Conservation (phyloP, 345 rosid genomes). For the Syzygium aqueum region DNA sequence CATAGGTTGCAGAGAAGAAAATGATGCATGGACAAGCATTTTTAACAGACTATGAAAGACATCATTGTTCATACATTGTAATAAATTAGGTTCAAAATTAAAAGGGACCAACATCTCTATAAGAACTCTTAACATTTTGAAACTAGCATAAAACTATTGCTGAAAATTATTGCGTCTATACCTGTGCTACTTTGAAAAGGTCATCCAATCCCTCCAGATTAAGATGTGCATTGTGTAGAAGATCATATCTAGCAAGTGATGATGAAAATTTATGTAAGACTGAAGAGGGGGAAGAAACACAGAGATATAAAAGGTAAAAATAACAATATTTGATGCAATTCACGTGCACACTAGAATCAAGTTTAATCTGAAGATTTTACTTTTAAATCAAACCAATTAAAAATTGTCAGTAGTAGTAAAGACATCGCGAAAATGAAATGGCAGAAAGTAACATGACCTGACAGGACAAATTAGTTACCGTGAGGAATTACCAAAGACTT, state of each 20-base stretch:
- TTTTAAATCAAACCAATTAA: neutral
- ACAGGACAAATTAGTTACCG: neutral
- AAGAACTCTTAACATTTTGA: neutral
- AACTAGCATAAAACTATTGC: neutral
- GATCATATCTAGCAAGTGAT: constrained; percentile 57
- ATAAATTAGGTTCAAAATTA: neutral
- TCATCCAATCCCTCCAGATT: constrained; percentile 72
- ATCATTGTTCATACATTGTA: neutral
- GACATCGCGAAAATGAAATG: neutral
- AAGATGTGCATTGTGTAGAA: constrained; percentile 95
- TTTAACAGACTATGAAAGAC: neutral
- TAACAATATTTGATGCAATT: neutral
- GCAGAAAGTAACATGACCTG: neutral
- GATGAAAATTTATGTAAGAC: neutral
- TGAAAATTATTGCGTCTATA: constrained; percentile 3
- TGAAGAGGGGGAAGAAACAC: neutral
- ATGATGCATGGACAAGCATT: neutral
- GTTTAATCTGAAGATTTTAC: neutral
- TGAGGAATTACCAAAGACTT: neutral
- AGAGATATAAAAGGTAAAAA: neutral
- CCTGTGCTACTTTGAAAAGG: constrained; percentile 93
- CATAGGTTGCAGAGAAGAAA: neutral
- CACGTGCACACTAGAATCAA: neutral
- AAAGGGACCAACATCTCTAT: neutral
- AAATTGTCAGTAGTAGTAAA: neutral